Percentiles rank a stretch among this genome's conserved stretches.
phyloP scores from a whole-genome alignment of 2,329 filamentous ascomycete genomes.

The Aspergillus piperis region DNA sequence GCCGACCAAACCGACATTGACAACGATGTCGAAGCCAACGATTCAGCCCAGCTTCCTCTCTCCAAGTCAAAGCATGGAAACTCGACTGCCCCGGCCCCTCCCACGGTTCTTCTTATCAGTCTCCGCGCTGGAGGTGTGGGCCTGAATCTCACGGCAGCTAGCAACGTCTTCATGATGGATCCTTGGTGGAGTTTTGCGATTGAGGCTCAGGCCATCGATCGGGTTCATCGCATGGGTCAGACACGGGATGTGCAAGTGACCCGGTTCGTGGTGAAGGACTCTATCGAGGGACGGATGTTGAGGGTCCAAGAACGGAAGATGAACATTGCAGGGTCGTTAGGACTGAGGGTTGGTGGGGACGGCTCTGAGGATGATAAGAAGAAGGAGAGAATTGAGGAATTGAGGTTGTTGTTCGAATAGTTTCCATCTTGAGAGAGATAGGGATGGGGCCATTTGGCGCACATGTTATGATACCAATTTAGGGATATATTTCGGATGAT shows the following conservation, averaged over 20 bases:
- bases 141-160: slow-evolving; percentile 85
- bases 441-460: too few species aligned
- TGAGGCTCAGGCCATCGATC: slow-evolving; percentile 95
- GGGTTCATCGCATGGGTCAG: slow-evolving; percentile 96
- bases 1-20: slow-evolving; percentile 37
- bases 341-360: slow-evolving; percentile 95
- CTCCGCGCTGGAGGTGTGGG: slow-evolving; percentile 90
- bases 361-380: slow-evolving; percentile 87
- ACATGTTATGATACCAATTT: too few species aligned
- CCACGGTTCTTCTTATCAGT: slow-evolving; percentile 72
- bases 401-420: slow-evolving; percentile 74
- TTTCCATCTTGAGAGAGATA: too few species aligned
- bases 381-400: slow-evolving; percentile 86
- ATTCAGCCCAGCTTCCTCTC: background rate
- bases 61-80: background rate
- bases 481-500: too few species aligned
- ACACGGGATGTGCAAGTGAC: slow-evolving; percentile 80
- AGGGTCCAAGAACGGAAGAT: slow-evolving; percentile 90
- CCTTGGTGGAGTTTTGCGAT: slow-evolving; percentile 99
- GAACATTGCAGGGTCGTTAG: slow-evolving; percentile 82
- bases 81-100: slow-evolving; percentile 18
- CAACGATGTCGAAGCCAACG: slow-evolving; percentile 34
- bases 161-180: slow-evolving; percentile 97
- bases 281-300: slow-evolving; percentile 94
- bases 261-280: slow-evolving; percentile 84